Percentiles rank a stretch among this genome's conserved stretches.
Evolutionary conservation across 2,329 filamentous ascomycete genomes (phyloP).

Genomic region (Fusarium redolens): DNA sequence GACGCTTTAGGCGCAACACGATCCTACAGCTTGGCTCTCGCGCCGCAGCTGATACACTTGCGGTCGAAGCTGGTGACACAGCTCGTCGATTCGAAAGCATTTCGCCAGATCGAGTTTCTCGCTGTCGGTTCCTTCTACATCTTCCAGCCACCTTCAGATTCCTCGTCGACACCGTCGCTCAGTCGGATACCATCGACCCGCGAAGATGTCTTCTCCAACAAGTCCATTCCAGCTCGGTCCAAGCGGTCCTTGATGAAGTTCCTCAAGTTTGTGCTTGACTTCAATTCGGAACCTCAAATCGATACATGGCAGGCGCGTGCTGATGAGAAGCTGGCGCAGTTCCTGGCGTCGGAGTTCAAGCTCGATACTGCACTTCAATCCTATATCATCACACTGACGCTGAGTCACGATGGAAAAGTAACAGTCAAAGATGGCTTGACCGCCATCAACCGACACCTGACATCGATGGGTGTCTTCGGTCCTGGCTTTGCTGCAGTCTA

Average conservation of each 20-base stretch:
- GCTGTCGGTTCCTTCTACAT: constrained; percentile 95
- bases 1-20: constrained; percentile 70
- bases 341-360: constrained; percentile 72
- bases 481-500: constrained; percentile 90
- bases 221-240: constrained; percentile 78
- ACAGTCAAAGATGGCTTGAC: constrained; percentile 75
- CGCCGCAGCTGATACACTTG: constrained; percentile 88
- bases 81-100: constrained; percentile 89
- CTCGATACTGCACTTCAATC: constrained; percentile 76
- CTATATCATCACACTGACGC: constrained; percentile 73
- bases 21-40: constrained; percentile 84
- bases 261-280: constrained; percentile 84
- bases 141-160: constrained; percentile 58
- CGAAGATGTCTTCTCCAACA: constrained; percentile 90
- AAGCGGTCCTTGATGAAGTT: constrained; percentile 95
- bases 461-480: constrained; percentile 88
- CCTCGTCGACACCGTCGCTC: constrained; percentile 55
- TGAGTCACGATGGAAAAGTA: constrained; percentile 74
- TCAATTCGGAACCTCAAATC: constrained; percentile 66
- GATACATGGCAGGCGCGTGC: constrained; percentile 70
- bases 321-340: constrained; percentile 65
- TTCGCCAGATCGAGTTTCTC: constrained; percentile 91
- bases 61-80: constrained; percentile 80
- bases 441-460: constrained; percentile 81
- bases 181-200: constrained; percentile 85